A percentile compares a stretch with the other conserved stretches of the same genome.
Evolutionary conservation across 1,139 yeast species (phyloP).

Genomic region (Yamadazyma epiphylla): DNA sequence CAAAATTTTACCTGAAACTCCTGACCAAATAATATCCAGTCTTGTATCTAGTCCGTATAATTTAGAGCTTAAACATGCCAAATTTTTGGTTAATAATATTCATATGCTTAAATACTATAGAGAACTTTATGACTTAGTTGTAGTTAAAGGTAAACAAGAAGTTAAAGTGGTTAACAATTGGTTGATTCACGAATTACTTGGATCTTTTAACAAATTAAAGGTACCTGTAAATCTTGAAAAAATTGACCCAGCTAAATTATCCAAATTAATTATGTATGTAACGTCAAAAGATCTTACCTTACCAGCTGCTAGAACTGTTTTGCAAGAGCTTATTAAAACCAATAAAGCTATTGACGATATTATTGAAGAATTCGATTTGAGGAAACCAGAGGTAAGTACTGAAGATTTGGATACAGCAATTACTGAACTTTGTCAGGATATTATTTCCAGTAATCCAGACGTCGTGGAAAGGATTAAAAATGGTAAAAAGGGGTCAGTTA

Average conservation of each 20-base stretch:
- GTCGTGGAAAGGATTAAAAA: slow-evolving; percentile 53
- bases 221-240: slow-evolving; percentile 28
- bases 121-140: slow-evolving; percentile 30
- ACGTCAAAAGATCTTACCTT: slow-evolving; percentile 22
- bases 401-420: slow-evolving; percentile 40
- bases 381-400: slow-evolving; percentile 27
- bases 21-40: slow-evolving; percentile 54
- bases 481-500: slow-evolving; percentile 65
- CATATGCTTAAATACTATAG: slow-evolving; percentile 49
- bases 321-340: slow-evolving; percentile 55
- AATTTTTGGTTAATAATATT: slow-evolving; percentile 49
- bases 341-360: slow-evolving; percentile 36
- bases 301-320: slow-evolving; percentile 62
- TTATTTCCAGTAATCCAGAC: slow-evolving; percentile 49
- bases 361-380: slow-evolving; percentile 55
- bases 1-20: slow-evolving; percentile 51
- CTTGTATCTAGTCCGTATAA: slow-evolving; percentile 50
- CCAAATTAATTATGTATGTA: slow-evolving; percentile 23
- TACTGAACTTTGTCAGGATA: slow-evolving; percentile 46
- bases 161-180: slow-evolving; percentile 62
- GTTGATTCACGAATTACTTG: slow-evolving; percentile 79
- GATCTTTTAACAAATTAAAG: slow-evolving; percentile 56
- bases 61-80: slow-evolving; percentile 71
- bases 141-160: slow-evolving; percentile 11
- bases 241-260: slow-evolving; percentile 24